These are phyloP conservation scores for Notholithocarpus densiflorus DNA, from an alignment of 306 rosid species.

Conservation along the genomic window DNA sequence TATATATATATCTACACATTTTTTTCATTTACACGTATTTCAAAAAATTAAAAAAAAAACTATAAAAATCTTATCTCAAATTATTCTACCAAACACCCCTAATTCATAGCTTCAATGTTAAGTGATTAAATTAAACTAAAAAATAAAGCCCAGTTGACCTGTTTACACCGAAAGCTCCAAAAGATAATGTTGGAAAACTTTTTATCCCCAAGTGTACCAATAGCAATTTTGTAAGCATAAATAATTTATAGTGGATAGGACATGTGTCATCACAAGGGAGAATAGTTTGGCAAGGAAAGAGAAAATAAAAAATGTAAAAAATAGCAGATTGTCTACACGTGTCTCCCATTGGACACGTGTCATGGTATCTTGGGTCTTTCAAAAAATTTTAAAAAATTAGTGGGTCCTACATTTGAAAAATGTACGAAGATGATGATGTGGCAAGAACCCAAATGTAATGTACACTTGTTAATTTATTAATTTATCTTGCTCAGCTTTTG, in stretches of 20 bases:
- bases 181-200: background rate
- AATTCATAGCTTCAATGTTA: background rate
- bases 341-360: conserved; percentile 13
- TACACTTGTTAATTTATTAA: background rate
- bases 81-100: too few relatives aligned
- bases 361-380: background rate
- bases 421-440: conserved; percentile 30
- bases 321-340: conserved; percentile 16
- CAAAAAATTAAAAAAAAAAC: too few relatives aligned
- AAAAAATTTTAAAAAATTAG: background rate
- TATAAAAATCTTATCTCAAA: too few relatives aligned
- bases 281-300: background rate
- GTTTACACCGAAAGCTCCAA: conserved; percentile 14
- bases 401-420: background rate
- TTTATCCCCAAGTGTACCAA: conserved; percentile 19
- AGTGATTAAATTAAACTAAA: background rate
- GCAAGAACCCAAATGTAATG: background rate
- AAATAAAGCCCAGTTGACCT: conserved; percentile 12
- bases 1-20: too few relatives aligned
- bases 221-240: background rate
- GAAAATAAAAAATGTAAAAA: background rate
- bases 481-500: background rate
- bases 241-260: background rate
- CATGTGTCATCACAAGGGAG: conserved; percentile 14
- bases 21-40: too few relatives aligned